Evolutionary conservation across 768 basidiomycete genomes (phyloP), one percentile per base, ranked within the genome.

Genomic region (Clavaria fumosa): DNA sequence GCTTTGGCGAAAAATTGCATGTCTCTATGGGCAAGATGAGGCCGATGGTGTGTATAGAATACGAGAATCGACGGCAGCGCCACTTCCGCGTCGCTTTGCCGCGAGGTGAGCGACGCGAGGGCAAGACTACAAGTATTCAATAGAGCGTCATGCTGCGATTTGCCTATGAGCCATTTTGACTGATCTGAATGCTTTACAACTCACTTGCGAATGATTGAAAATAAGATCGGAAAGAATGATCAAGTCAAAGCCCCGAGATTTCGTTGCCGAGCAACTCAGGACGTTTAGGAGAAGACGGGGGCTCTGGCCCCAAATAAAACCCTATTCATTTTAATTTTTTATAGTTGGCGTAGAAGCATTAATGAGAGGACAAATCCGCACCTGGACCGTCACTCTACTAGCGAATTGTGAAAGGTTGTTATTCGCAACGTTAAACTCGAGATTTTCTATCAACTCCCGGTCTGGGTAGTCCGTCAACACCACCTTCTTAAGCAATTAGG

Each of bases 401-500:
- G n/a, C n/a, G n/a, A n/a, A n/a, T n/a, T n/a, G n/a, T n/a, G n/a
- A n/a, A n/a, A n/a, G n/a, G n/a, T n/a, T n/a, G 48, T 95, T 95
- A 10, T 50, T 44, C 3, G 58, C 50, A 0, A 84, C 68, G 49
- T 97, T 97, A 36, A 67, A 53, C 4, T 55, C 49, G 21, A 97
- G 64, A 52, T 96, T 96, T 2, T 78, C 63, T 18, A 96, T 54
- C 20, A 96, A 67, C 7, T 63, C 53, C 2, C 61, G 48, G 44
- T 96, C 93, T 0, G 93, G 93, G 53, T 96, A 97, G 55, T 99
- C 95, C 0, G 95, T 95, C 33, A 90, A 57, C 2, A 95, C 70
- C 2, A 78, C 75, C 83, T 86, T 46, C 9, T 19, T 30, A 36
- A 30, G n/a, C 23, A 17, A 22, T 11, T 14, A 31, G 10, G 14